Percentiles rank a stretch among this genome's conserved stretches.
Conservation (phyloP, 2,329 filamentous ascomycete species). For the Fusarium proliferatum region DNA sequence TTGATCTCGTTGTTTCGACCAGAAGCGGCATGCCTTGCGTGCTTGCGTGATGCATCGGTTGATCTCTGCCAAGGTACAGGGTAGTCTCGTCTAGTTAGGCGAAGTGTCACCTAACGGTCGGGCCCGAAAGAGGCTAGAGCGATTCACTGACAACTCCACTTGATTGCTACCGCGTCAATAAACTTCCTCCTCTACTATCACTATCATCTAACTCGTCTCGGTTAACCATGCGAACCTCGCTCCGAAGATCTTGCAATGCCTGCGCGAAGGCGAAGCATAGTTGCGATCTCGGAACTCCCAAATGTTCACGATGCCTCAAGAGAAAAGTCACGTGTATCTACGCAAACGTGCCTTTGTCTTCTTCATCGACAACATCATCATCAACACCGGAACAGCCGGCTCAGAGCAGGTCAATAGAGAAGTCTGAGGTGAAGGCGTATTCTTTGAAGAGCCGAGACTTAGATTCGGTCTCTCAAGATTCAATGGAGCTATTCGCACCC, state of each 20-base stretch:
- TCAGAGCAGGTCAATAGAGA: not conserved
- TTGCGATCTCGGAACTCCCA: conserved; percentile 65
- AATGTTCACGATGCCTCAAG: conserved; percentile 66
- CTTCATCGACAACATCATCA: not conserved
- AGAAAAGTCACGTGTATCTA: conserved; percentile 61
- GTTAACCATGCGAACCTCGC: conserved; percentile 62
- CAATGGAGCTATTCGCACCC: conserved; percentile 31
- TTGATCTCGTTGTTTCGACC: not conserved
- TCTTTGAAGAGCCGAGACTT: not conserved
- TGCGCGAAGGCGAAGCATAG: conserved; percentile 67
- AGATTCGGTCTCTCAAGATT: not conserved
- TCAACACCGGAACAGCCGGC: conserved; percentile 17
- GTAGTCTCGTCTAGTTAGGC: not conserved
- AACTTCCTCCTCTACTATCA: conserved; percentile 19
- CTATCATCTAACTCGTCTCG: conserved; percentile 15
- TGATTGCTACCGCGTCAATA: conserved; percentile 3
- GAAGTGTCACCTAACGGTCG: not conserved
- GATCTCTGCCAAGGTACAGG: not conserved
- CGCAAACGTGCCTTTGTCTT: conserved; percentile 63
- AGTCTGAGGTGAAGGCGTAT: not conserved
- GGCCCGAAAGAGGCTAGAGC: not conserved
- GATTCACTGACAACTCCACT: conserved; percentile 3
- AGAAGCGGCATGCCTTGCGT: not conserved
- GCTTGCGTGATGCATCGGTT: not conserved
- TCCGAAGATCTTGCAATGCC: conserved; percentile 66